Evolutionary conservation across 2,329 filamentous ascomycete species (phyloP).

Genomic region (Aspergillus hiratsukae): DNA sequence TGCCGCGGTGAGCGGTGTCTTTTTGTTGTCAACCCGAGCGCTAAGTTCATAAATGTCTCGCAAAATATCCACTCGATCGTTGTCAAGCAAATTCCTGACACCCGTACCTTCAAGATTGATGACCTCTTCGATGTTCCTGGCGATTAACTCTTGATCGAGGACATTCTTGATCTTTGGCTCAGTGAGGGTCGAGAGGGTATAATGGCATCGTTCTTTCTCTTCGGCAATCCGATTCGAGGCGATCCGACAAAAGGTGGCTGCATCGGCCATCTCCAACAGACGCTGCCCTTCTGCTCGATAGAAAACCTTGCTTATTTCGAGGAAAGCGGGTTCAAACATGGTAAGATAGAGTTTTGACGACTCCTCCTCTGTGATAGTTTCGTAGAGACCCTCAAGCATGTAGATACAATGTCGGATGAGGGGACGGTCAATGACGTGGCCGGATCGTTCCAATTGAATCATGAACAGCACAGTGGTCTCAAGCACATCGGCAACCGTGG

Average conservation of each 20-base stretch:
- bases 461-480: conserved; percentile 83
- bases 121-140: conserved; percentile 72
- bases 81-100: conserved; percentile 84
- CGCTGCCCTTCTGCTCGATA: conserved; percentile 71
- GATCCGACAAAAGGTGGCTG: conserved; percentile 74
- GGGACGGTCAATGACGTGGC: conserved; percentile 79
- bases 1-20: conserved; percentile 63
- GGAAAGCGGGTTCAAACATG: conserved; percentile 74
- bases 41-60: conserved; percentile 77
- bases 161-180: conserved; percentile 69
- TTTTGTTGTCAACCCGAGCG: conserved; percentile 69
- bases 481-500: conserved; percentile 66
- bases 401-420: conserved; percentile 77
- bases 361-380: conserved; percentile 72
- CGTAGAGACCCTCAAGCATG: conserved; percentile 87
- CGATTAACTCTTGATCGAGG: conserved; percentile 76
- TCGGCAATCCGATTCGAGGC: conserved; percentile 70
- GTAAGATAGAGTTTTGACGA: conserved; percentile 77
- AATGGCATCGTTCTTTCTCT: conserved; percentile 76
- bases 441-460: conserved; percentile 85
- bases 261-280: conserved; percentile 72
- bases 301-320: conserved; percentile 66
- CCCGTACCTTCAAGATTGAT: conserved; percentile 81
- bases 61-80: conserved; percentile 74
- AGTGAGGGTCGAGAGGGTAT: conserved; percentile 71